Evolutionary conservation across 164 flowering plant species (phyloP), one percentile per base, ranked within the genome.

Genomic region (Berberis vulgaris): DNA sequence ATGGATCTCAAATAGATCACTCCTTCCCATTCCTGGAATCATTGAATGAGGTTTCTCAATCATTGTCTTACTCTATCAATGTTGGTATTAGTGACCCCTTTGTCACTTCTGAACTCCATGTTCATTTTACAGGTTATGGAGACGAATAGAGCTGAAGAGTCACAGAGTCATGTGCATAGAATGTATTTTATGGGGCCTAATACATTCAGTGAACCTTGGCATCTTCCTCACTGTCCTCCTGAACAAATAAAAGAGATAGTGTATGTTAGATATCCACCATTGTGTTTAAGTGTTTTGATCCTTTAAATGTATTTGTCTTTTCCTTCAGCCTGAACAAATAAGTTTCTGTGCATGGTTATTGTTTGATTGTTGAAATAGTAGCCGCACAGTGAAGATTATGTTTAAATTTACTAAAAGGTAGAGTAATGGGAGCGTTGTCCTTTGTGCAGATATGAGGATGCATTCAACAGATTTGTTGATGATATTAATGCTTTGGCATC

Each of bases 11-110:
- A 63, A 82, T 85, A 65, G 94, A 90, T 71, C 87, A 88, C 68
- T 93, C 98, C 43, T 85, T 90, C 64, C 98, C 98, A 46, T 93
- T 90, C 74, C 73, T 93, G 58, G 97, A 90, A 76, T 93, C 98
- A 43, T 63, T 93, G 64, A 90, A 93, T 78, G 98, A 93, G 98
- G 98, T 77, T 52, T 60, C 56, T 60, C 58, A 62, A 42, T 46
- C 63, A 43, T 54, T 13, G 26, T 72, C 41, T 43, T 66, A 13
- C 45, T 41, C 26, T 43, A 8, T 57, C 10, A 55, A 44, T 26
- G 26, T 26, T 26, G 26, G 26, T 26, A 26, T 26, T 26, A 26
- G 26, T 26, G 26, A 26, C 26, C 26, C 26, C 26, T 26, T 26
- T 26, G 26, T 26, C 26, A 26, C 26, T 26, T 26, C 26, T 26